These are phyloP conservation scores for Hanseniaspora opuntiae DNA, from an alignment of 805 yeast genomes.

Conservation along the genomic window DNA sequence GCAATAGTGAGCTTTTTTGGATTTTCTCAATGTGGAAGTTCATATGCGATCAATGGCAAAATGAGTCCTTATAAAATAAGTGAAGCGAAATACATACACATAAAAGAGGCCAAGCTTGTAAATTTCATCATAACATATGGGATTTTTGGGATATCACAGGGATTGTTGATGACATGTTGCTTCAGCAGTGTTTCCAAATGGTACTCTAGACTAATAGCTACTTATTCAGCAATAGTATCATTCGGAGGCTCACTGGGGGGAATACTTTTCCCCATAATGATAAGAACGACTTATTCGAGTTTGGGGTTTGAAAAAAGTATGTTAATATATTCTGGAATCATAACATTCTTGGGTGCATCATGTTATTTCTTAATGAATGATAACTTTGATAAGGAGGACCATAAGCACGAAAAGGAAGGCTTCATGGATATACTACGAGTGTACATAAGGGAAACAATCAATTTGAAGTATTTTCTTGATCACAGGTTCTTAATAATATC, in stretches of 20 bases:
- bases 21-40: conserved; percentile 29
- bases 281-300: conserved; percentile 28
- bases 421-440: conserved; percentile 22
- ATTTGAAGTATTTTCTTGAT: conserved; percentile 30
- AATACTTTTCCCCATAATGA: conserved; percentile 34
- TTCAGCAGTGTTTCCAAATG: conserved; percentile 34
- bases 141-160: conserved; percentile 32
- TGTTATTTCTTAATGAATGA: not conserved
- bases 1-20: conserved; percentile 31
- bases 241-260: conserved; percentile 43
- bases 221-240: conserved; percentile 35
- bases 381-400: conserved; percentile 17
- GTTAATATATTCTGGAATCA: conserved; percentile 12
- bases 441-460: conserved; percentile 20
- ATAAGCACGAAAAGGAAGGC: conserved; percentile 33
- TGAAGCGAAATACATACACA: not conserved
- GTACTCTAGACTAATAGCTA: conserved; percentile 31
- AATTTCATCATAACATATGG: conserved; percentile 31
- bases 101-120: conserved; percentile 23
- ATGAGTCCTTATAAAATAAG: not conserved
- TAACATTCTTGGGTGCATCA: not conserved
- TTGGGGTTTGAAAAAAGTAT: conserved; percentile 32
- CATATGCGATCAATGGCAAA: not conserved
- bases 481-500: conserved; percentile 29
- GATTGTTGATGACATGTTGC: conserved; percentile 32